Evolutionary conservation across 1,284 basidiomycete genomes (phyloP).

Genomic region (Pterulicium gracile): DNA sequence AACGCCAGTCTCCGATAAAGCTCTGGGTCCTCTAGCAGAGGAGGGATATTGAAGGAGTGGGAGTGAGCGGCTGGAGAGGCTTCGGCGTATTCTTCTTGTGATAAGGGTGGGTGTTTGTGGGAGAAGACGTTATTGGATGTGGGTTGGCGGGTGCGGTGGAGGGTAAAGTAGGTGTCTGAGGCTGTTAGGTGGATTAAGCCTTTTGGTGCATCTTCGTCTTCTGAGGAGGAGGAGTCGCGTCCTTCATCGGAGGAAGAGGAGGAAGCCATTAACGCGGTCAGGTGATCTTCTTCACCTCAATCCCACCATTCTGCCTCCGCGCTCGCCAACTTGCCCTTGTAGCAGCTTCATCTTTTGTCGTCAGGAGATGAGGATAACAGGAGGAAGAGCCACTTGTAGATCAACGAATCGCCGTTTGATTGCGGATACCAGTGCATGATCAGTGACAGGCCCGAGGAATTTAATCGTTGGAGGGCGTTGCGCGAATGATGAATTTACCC

Average conservation of each 20-base stretch:
- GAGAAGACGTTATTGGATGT: conserved; percentile 77
- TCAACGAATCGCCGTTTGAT: too few species aligned
- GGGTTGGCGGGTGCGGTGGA: conserved; percentile 46
- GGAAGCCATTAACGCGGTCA: not conserved
- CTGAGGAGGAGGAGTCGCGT: not conserved
- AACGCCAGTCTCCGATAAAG: conserved; percentile 55
- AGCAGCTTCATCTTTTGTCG: too few species aligned
- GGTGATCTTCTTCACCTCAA: not conserved
- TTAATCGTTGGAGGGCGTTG: too few species aligned
- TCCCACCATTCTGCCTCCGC: not conserved
- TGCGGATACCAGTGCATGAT: too few species aligned
- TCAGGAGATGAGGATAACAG: too few species aligned
- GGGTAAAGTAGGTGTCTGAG: conserved; percentile 80
- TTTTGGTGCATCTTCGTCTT: conserved; percentile 8
- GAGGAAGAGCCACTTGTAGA: too few species aligned
- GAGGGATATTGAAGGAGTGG: conserved; percentile 20
- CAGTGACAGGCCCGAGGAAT: too few species aligned
- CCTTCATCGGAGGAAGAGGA: not conserved
- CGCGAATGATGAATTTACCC: too few species aligned
- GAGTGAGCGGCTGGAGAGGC: conserved; percentile 27
- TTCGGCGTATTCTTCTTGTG: conserved; percentile 45
- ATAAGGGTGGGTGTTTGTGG: conserved; percentile 54
- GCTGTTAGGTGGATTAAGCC: conserved; percentile 36
- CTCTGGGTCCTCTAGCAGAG: conserved; percentile 14
- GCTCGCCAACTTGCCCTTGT: not conserved